Base-by-base conservation (phyloP, 306 rosid genomes). In the Astragalus glycyphyllos region DNA sequence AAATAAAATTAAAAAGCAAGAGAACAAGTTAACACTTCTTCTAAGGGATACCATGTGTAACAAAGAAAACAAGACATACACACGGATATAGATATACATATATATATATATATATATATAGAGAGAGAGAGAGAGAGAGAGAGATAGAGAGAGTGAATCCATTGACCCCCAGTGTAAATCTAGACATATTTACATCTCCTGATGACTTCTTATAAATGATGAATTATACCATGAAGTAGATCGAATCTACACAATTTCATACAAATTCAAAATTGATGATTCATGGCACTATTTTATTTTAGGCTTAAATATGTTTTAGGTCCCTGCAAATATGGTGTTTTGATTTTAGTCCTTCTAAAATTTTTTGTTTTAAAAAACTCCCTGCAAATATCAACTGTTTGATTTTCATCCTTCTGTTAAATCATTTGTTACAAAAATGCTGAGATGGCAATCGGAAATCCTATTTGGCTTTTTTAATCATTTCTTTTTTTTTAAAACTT, bases 1-100 rank as follows among this genome's bases (percentile, higher is more conserved):
- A 17, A 69, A 56, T 50, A 69, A 74, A 62, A 75, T 35, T 46
- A 58, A 69, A 58, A 70, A 65, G 34, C 45, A 58, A 29, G 31
- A 45, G 31, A 66, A 35, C 34, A 65, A 70, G 50, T 32, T 69
- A 71, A 47, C 5, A 51, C 34, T 75, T 74, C 58, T 51, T 50
- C 48, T 50, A 50, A 72, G 26, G 29, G 47, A 57, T 35, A 11
- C 58, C 50, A 69, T 40, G 41, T 13, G 46, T 10, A 47, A 26
- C 71, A 49, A 61, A 55, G 32, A 54, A 44, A 58, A 29, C 31
- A 20, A 11, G 23, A 32, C 67, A 60, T 26, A 23, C 8, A 55
- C 14, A n/a, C 4, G 31, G 3, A n/a, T 1, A 14, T 1, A n/a
- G n/a, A n/a, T n/a, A n/a, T n/a, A n/a, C n/a, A n/a, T n/a, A n/a